Evolutionary conservation across 257 asterid genomes (phyloP).

Genomic region (Mentha longifolia): DNA sequence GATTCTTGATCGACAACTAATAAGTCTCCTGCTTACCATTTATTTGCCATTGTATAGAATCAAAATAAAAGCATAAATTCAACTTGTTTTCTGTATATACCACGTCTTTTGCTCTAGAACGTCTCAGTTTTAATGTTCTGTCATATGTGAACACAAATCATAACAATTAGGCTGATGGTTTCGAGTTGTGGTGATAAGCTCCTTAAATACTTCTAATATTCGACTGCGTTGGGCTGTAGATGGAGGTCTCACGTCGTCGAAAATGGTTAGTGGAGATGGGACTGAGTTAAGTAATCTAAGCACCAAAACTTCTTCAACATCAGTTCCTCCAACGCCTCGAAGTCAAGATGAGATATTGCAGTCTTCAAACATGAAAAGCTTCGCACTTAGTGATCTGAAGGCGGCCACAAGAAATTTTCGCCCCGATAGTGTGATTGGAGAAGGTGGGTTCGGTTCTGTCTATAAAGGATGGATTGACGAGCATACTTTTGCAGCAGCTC

Average conservation of each 20-base stretch:
- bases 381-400: slow-evolving; percentile 62
- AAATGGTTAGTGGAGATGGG: slow-evolving; percentile 50
- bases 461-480: slow-evolving; percentile 89
- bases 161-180: not conserved
- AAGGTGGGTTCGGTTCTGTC: slow-evolving; percentile 84
- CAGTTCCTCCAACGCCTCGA: slow-evolving; percentile 61
- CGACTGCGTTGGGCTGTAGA: slow-evolving; percentile 9
- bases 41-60: not conserved
- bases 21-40: not conserved
- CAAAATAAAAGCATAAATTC: too few relatives aligned
- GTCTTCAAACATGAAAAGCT: slow-evolving; percentile 62
- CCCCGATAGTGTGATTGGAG: slow-evolving; percentile 79
- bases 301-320: slow-evolving; percentile 52
- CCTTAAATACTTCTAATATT: slow-evolving; percentile 8
- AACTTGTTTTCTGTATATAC: not conserved
- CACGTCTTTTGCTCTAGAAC: not conserved
- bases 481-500: slow-evolving; percentile 59
- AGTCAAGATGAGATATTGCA: slow-evolving; percentile 65
- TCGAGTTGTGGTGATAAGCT: slow-evolving; percentile 9
- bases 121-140: not conserved
- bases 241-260: slow-evolving; percentile 47
- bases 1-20: not conserved
- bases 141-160: not conserved
- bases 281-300: slow-evolving; percentile 46
- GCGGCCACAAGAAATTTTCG: slow-evolving; percentile 81